Conservation (phyloP, 371 early-diverging fungal species). For the Nematocida sp. region DNA sequence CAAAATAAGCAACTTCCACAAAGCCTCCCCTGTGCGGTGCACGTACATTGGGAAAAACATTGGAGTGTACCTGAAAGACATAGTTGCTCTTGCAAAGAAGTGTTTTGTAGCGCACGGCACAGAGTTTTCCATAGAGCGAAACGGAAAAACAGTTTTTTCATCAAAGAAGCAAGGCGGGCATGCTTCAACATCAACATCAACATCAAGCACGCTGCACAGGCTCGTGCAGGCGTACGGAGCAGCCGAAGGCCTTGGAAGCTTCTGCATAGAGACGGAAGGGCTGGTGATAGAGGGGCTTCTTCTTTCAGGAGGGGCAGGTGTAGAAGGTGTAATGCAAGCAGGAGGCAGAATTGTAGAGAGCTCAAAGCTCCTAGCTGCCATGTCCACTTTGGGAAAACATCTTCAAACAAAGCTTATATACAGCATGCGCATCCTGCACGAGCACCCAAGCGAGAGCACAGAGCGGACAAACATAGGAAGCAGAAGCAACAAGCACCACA, state of each 20-base stretch:
- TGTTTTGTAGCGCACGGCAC: conserved; percentile 65
- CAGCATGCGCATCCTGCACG: neutral
- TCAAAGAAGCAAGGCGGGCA: no score
- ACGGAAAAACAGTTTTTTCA: conserved; percentile 34
- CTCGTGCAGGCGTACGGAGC: neutral
- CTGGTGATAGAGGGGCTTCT: conserved; percentile 43
- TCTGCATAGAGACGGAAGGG: conserved; percentile 2
- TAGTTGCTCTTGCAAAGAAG: conserved; percentile 73
- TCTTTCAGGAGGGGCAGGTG: neutral
- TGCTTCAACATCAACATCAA: no score
- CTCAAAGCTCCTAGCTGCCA: neutral
- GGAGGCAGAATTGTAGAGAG: neutral
- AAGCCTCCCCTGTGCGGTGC: conserved; percentile 76
- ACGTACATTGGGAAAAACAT: conserved; percentile 70
- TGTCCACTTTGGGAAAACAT: neutral
- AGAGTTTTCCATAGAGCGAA: conserved; percentile 44
- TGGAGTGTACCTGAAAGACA: conserved; percentile 71
- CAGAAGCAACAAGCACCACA: neutral
- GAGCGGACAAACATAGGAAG: neutral
- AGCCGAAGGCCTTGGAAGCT: conserved; percentile 7
- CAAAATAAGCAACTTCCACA: conserved; percentile 71
- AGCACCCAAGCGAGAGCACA: conserved; percentile 1
- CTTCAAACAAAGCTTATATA: neutral
- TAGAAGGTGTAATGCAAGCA: conserved; percentile 15
- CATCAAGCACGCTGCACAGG: neutral